Conservation (phyloP, 805 yeast species). For the Saccharomyces mikatae region DNA sequence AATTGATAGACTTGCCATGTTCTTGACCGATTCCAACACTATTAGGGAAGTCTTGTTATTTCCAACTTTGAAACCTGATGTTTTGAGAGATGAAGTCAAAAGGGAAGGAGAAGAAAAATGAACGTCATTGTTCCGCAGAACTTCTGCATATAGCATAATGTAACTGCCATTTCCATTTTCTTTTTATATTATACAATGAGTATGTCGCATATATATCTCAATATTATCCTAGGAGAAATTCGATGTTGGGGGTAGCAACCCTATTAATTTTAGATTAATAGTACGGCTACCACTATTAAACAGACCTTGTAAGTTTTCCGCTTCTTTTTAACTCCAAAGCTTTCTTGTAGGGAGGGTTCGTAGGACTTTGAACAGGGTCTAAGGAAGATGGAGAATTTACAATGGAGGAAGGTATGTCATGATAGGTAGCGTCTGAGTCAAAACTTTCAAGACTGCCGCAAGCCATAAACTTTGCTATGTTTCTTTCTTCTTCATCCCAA, state of each 20-base stretch:
- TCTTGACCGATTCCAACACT: constrained; percentile 90
- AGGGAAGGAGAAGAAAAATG: constrained; percentile 16
- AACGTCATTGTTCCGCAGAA: too few species aligned
- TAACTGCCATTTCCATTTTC: neutral
- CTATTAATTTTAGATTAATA: neutral
- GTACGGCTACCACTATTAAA: constrained; percentile 1
- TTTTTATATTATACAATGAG: neutral
- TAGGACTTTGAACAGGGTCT: constrained; percentile 92
- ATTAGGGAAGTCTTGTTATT: constrained; percentile 94
- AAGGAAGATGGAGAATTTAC: constrained; percentile 36
- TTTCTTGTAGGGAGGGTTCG: constrained; percentile 92
- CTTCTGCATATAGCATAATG: neutral
- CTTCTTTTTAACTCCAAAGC: constrained; percentile 82
- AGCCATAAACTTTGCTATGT: constrained; percentile 85
- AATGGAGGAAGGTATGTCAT: constrained; percentile 12
- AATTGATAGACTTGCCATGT: constrained; percentile 96
- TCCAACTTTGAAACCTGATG: constrained; percentile 98
- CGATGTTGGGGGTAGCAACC: neutral
- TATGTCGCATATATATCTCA: neutral
- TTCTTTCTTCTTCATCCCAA: constrained; percentile 52
- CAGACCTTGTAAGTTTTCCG: constrained; percentile 44
- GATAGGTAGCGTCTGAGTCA: constrained; percentile 93
- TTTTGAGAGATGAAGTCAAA: constrained; percentile 28
- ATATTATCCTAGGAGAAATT: neutral
- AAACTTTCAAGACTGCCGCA: constrained; percentile 86